Conservation (phyloP, 768 basidiomycete species). For the Filobasidium wieringae region DNA sequence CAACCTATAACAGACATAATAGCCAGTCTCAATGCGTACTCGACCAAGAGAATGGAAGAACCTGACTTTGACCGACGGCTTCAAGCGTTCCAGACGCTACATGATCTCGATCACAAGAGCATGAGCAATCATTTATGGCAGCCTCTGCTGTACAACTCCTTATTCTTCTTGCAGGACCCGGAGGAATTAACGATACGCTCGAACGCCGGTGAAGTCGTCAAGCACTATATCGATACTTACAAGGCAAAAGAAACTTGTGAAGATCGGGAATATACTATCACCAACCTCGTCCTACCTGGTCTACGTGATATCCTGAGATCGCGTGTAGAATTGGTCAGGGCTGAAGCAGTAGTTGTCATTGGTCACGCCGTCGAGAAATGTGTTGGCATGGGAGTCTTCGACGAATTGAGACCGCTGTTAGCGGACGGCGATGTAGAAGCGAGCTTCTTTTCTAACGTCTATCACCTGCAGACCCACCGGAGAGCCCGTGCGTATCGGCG, state of each 20-base stretch:
- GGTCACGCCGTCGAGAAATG: slow-evolving; percentile 61
- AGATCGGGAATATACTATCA: slow-evolving; percentile 42
- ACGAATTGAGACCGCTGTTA: slow-evolving; percentile 69
- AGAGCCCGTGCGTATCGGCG: slow-evolving; percentile 72
- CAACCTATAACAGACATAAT: slow-evolving; percentile 47
- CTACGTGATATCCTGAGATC: slow-evolving; percentile 68
- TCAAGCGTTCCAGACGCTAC: slow-evolving; percentile 59
- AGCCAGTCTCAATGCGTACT: slow-evolving; percentile 70
- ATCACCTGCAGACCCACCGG: slow-evolving; percentile 84
- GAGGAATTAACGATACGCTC: slow-evolving; percentile 75
- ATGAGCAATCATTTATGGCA: slow-evolving; percentile 52
- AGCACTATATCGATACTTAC: slow-evolving; percentile 57
- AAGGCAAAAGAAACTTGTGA: slow-evolving; percentile 31
- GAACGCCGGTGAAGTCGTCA: slow-evolving; percentile 63
- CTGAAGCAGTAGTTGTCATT: slow-evolving; percentile 67
- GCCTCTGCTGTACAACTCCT: slow-evolving; percentile 67
- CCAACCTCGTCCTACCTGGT: slow-evolving; percentile 59
- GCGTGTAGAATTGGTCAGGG: slow-evolving; percentile 72
- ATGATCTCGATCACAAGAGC: slow-evolving; percentile 45
- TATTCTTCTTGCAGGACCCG: slow-evolving; percentile 77
- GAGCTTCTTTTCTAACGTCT: slow-evolving; percentile 91
- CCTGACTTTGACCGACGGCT: slow-evolving; percentile 84
- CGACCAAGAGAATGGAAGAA: slow-evolving; percentile 67
- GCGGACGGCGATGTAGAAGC: slow-evolving; percentile 85
- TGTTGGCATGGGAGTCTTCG: slow-evolving; percentile 49